A percentile compares a stretch with the other conserved stretches of the same genome.
phyloP scores from a whole-genome alignment of 768 basidiomycete species.

The Termitomyces sp. region DNA sequence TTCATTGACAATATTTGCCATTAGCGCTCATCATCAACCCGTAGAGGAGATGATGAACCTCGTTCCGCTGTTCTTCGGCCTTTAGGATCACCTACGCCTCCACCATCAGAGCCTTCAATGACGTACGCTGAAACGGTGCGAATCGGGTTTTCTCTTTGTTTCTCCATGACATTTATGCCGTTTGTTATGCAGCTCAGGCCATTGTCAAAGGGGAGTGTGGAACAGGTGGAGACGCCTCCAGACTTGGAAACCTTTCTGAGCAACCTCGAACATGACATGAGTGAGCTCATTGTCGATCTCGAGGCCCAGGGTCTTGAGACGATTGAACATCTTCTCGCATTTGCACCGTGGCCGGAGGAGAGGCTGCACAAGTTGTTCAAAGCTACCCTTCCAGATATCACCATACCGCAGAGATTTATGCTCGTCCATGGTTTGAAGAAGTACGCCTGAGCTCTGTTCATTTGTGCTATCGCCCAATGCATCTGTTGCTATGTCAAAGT shows the following conservation, averaged over 20 bases:
- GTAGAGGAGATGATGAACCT: not conserved
- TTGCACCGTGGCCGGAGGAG: slow-evolving; percentile 8
- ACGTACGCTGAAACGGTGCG: not conserved
- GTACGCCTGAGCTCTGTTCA: not conserved
- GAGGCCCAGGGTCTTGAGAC: slow-evolving; percentile 5
- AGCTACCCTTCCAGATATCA: slow-evolving; percentile 8
- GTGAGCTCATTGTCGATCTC: not conserved
- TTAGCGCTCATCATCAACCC: not conserved
- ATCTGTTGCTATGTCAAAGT: not conserved
- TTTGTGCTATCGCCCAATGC: not conserved
- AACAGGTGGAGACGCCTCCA: not conserved
- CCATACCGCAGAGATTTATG: slow-evolving; percentile 7
- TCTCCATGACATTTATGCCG: not conserved
- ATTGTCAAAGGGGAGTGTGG: not conserved
- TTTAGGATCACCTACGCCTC: not conserved
- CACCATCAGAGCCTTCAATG: not conserved
- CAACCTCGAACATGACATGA: slow-evolving; percentile 6
- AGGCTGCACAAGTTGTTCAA: slow-evolving; percentile 7
- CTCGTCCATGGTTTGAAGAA: slow-evolving; percentile 9
- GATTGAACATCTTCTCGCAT: slow-evolving; percentile 3
- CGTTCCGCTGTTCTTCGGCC: not conserved
- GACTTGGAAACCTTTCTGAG: slow-evolving; percentile 1
- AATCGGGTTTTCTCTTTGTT: no score
- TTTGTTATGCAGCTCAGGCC: not conserved
- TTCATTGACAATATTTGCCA: not conserved